Conservation (phyloP, 441 rosid species). For the Bocquillonia castaneifolia region DNA sequence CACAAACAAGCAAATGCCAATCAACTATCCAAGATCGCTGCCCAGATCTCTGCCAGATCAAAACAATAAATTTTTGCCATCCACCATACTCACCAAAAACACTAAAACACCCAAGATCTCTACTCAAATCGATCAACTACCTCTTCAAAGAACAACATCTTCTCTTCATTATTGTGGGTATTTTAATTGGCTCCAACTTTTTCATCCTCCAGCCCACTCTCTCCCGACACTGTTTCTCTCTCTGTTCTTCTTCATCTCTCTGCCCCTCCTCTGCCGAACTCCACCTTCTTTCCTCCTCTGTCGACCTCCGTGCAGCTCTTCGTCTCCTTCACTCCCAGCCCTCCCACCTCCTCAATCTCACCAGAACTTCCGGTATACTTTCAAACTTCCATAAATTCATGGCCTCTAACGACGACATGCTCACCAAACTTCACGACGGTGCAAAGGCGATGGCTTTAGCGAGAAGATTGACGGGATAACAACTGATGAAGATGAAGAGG, state of each 20-base stretch:
- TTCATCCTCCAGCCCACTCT: constrained; percentile 82
- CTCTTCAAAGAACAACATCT: constrained; percentile 77
- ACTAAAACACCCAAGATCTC: constrained; percentile 60
- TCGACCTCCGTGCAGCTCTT: constrained; percentile 55
- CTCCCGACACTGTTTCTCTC: constrained; percentile 52
- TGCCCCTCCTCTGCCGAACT: constrained; percentile 31
- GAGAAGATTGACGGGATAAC: constrained; percentile 17
- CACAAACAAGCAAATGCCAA: constrained; percentile 69
- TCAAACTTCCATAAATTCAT: constrained; percentile 47
- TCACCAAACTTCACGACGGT: constrained; percentile 34
- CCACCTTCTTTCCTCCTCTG: constrained; percentile 24
- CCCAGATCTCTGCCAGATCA: constrained; percentile 38
- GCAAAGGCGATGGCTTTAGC: constrained; percentile 38
- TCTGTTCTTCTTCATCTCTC: constrained; percentile 36
- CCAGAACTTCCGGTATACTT: constrained; percentile 36
- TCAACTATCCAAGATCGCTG: constrained; percentile 34
- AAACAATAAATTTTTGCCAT: too few species aligned
- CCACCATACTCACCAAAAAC: constrained; percentile 58
- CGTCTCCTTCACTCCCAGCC: constrained; percentile 41
- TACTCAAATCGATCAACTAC: constrained; percentile 76
- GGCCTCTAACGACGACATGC: constrained; percentile 29
- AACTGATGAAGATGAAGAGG: neutral
- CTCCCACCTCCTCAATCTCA: constrained; percentile 1
- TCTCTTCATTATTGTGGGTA: constrained; percentile 79
- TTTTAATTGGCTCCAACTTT: constrained; percentile 83